Conservation (phyloP, 2,329 filamentous ascomycete species). For the Epicoccum sorghinum region DNA sequence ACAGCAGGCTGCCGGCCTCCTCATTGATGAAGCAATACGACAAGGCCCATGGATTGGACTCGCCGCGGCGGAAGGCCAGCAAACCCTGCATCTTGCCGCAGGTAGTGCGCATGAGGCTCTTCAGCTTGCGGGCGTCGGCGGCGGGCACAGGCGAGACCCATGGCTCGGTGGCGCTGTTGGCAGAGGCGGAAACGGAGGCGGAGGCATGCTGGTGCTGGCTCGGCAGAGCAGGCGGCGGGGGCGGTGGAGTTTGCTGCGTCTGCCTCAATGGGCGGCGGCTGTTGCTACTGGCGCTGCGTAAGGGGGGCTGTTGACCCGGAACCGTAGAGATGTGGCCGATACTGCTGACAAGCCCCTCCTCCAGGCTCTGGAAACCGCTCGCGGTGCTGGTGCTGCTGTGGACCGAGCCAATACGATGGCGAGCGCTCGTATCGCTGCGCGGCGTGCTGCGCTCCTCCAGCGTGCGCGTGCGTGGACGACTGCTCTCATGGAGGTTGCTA, state of each 20-base stretch:
- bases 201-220: slow-evolving; percentile 6
- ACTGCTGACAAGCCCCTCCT: slow-evolving; percentile 49
- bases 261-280: slow-evolving; percentile 25
- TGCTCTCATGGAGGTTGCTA: slow-evolving; percentile 59
- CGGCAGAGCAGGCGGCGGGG: slow-evolving; percentile 28
- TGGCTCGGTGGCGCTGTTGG: slow-evolving; percentile 38
- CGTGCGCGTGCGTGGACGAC: slow-evolving; percentile 57
- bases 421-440: slow-evolving; percentile 50
- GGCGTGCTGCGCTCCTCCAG: slow-evolving; percentile 53
- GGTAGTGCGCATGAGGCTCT: slow-evolving; percentile 77
- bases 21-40: slow-evolving; percentile 82
- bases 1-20: slow-evolving; percentile 74
- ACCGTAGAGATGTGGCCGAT: slow-evolving; percentile 51
- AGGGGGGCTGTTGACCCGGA: slow-evolving; percentile 23
- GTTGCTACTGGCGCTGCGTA: slow-evolving; percentile 12
- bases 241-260: slow-evolving; percentile 9
- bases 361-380: slow-evolving; percentile 55
- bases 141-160: slow-evolving; percentile 56
- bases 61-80: slow-evolving; percentile 71
- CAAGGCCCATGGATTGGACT: slow-evolving; percentile 67
- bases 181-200: slow-evolving; percentile 13
- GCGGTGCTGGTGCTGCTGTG: slow-evolving; percentile 65
- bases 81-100: slow-evolving; percentile 82
- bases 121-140: slow-evolving; percentile 72
- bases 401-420: slow-evolving; percentile 73